Evolutionary conservation across 257 asterid genomes (phyloP), one percentile per base, ranked within the genome.

Genomic region (Solanum clarkiae): DNA sequence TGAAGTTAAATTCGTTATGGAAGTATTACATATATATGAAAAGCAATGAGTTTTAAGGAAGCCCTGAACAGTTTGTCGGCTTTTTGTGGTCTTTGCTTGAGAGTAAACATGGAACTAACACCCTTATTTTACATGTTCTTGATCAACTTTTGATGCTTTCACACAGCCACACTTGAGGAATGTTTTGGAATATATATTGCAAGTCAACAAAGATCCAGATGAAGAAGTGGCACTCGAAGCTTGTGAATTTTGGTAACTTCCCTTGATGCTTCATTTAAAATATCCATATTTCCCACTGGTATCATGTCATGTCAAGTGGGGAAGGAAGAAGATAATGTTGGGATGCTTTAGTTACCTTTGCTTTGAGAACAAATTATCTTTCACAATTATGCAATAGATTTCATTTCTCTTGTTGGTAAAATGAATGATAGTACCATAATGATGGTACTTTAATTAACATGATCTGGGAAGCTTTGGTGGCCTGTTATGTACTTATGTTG

Each of bases 141-240:
- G 57, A 86, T 89, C 42, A 82, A 77, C 42, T 84, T 86, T 83
- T 84, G 18, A 66, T 89, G 40, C 77, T 75, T 62, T 87, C n/a
- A 60, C 90, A 91, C 95, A 97, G 99, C 96, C 98, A 59, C 99
- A 97, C 87, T 84, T 97, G 85, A 91, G 94, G 94, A 93, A 93
- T 77, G 91, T 97, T 84, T 91, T 97, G 24, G 99, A 94, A 85
- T 97, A 94, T 88, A 95, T 97, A 90, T 86, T 97, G 93, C 90
- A 92, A 85, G 98, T 95, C 86, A 97, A 93, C 94, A 92, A 92
- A 92, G 99, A 95, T 88, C 87, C 93, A 29, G 97, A 95, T 84
- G 97, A 95, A 14, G 99, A 97, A 87, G 99, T 95, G 91, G 95
- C 99, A 85, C 97, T 97, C 26, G 99, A 97, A 91, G 95, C 99